A percentile compares a stretch with the other conserved stretches of the same genome.
phyloP scores from a whole-genome alignment of 495 filamentous ascomycete species.

The Aspergillus kassunensis region DNA sequence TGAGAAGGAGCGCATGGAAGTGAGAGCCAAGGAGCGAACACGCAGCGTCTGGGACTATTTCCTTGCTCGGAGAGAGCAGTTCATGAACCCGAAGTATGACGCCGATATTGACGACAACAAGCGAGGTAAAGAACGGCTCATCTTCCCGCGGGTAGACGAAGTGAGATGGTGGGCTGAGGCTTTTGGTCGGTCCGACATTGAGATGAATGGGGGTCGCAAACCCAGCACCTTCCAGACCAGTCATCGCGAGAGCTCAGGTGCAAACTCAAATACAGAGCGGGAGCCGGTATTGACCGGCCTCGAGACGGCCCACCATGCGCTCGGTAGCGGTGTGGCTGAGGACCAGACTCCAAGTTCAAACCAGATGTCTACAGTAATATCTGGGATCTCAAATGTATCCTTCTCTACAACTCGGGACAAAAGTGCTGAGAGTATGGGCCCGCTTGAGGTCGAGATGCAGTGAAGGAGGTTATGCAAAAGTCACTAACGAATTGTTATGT shows the following conservation, averaged over 20 bases:
- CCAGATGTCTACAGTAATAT: conserved; percentile 35
- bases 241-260: conserved; percentile 18
- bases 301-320: conserved; percentile 39
- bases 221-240: conserved; percentile 14
- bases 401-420: conserved; percentile 27
- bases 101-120: conserved; percentile 69
- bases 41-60: conserved; percentile 96
- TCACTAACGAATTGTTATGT: background rate
- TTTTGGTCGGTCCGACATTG: conserved; percentile 77
- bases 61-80: conserved; percentile 69
- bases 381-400: conserved; percentile 40
- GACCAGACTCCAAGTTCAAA: conserved; percentile 24
- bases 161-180: conserved; percentile 90
- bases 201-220: conserved; percentile 76
- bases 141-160: conserved; percentile 67
- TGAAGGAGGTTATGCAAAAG: conserved; percentile 15
- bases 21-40: conserved; percentile 65
- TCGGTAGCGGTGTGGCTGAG: conserved; percentile 23
- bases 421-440: conserved; percentile 20
- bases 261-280: conserved; percentile 16
- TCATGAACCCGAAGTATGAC: conserved; percentile 77
- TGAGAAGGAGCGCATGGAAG: conserved; percentile 83
- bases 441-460: conserved; percentile 50
- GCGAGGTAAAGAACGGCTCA: conserved; percentile 72
- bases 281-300: conserved; percentile 44